Evolutionary conservation across 306 rosid species (phyloP).

Genomic region (Vigna angularis): DNA sequence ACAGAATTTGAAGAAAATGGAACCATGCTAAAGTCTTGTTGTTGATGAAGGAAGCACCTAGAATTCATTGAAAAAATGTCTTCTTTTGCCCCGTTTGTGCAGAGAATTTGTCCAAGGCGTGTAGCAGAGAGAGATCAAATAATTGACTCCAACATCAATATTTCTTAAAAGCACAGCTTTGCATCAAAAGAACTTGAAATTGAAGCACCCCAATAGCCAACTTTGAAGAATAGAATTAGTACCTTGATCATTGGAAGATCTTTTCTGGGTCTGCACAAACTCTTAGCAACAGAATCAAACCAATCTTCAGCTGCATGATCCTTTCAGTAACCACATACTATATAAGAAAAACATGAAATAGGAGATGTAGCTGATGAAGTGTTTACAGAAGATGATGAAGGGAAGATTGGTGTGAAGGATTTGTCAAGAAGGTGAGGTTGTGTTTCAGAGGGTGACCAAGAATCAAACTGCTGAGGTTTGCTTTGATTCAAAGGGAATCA

Average conservation of each 20-base stretch:
- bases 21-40: slow-evolving; percentile 45
- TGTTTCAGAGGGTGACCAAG: slow-evolving; percentile 85
- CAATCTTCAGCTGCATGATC: slow-evolving; percentile 16
- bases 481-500: slow-evolving; percentile 86
- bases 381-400: slow-evolving; percentile 48
- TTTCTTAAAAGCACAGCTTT: slow-evolving; percentile 6
- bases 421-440: slow-evolving; percentile 79
- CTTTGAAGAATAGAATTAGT: slow-evolving; percentile 12
- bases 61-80: slow-evolving; percentile 48
- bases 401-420: slow-evolving; percentile 59
- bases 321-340: slow-evolving; percentile 28
- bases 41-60: slow-evolving; percentile 48
- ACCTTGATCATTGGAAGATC: slow-evolving; percentile 16
- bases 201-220: slow-evolving; percentile 33
- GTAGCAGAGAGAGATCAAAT: slow-evolving; percentile 20
- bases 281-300: slow-evolving; percentile 32
- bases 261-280: slow-evolving; percentile 4
- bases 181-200: slow-evolving; percentile 29
- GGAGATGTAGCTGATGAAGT: not conserved
- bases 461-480: slow-evolving; percentile 63
- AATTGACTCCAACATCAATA: not conserved
- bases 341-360: slow-evolving; percentile 38
- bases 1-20: slow-evolving; percentile 56
- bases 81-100: slow-evolving; percentile 26
- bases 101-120: slow-evolving; percentile 17